Evolutionary conservation across 2,329 filamentous ascomycete genomes (phyloP).

Genomic region (Pseudogymnoascus sp.): DNA sequence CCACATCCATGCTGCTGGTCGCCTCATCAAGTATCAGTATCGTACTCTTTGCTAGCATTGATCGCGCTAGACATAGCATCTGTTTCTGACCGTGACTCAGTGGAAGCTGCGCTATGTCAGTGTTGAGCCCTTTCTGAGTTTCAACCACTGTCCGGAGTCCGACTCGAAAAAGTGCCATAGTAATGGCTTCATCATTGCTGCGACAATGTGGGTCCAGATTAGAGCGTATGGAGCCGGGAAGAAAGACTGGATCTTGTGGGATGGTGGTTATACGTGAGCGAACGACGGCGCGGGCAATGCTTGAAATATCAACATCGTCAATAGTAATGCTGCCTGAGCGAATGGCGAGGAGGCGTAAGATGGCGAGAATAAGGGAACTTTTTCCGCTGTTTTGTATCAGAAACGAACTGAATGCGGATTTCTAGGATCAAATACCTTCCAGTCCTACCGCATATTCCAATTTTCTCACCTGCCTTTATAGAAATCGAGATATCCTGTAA

Average conservation of each 20-base stretch:
- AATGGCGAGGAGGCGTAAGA: slow-evolving; percentile 33
- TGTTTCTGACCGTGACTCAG: slow-evolving; percentile 40
- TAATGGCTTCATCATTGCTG: slow-evolving; percentile 33
- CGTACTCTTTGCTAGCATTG: slow-evolving; percentile 30
- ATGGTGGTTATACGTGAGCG: slow-evolving; percentile 31
- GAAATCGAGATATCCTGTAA: background rate
- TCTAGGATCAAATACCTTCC: slow-evolving; percentile 12
- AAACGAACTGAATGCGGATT: background rate
- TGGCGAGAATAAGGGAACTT: slow-evolving; percentile 31
- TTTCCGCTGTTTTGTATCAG: slow-evolving; percentile 29
- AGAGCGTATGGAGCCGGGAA: slow-evolving; percentile 37
- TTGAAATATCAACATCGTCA: slow-evolving; percentile 37
- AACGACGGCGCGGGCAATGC: slow-evolving; percentile 33
- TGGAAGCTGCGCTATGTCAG: slow-evolving; percentile 23
- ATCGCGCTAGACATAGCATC: slow-evolving; percentile 40
- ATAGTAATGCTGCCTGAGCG: slow-evolving; percentile 34
- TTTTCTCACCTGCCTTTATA: slow-evolving; percentile 27
- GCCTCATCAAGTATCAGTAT: slow-evolving; percentile 28
- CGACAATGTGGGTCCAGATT: slow-evolving; percentile 38
- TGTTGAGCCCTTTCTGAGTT: slow-evolving; percentile 30
- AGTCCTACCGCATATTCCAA: slow-evolving; percentile 29
- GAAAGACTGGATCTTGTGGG: slow-evolving; percentile 41
- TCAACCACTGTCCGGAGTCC: slow-evolving; percentile 36
- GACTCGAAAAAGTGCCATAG: slow-evolving; percentile 36
- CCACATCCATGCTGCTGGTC: slow-evolving; percentile 22